phyloP scores from a whole-genome alignment of 2,329 filamentous ascomycete species.

The Fusarium xylarioides region DNA sequence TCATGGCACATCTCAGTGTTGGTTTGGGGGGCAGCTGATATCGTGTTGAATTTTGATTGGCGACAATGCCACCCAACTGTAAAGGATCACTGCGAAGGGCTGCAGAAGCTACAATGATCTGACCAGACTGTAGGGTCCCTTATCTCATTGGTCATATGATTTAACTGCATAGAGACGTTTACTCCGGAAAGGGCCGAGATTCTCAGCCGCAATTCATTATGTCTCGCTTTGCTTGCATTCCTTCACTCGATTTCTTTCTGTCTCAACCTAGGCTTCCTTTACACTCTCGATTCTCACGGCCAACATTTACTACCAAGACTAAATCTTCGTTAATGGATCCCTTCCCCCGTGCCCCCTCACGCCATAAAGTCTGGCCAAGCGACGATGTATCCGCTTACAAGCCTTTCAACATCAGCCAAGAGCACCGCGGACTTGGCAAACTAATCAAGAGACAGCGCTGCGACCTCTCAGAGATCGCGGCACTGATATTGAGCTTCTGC shows the following conservation, averaged over 20 bases:
- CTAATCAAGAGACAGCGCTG: background rate
- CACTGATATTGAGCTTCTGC: background rate
- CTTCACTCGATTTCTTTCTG: rapidly evolving
- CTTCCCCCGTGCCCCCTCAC: background rate
- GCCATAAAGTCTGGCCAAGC: background rate
- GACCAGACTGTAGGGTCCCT: rapidly evolving
- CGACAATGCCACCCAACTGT: rapidly evolving
- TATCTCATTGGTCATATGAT: rapidly evolving
- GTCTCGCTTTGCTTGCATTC: rapidly evolving
- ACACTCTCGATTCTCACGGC: rapidly evolving
- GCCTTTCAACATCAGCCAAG: background rate
- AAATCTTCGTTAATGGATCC: rapidly evolving
- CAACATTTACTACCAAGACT: background rate
- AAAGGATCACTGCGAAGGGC: background rate
- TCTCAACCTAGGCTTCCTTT: background rate
- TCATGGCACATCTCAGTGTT: background rate
- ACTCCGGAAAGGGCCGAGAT: rapidly evolving
- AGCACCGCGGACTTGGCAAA: background rate
- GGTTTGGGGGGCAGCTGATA: background rate
- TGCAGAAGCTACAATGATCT: background rate
- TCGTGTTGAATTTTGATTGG: background rate
- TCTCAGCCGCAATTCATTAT: background rate
- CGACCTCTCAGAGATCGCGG: background rate
- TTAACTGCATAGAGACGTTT: rapidly evolving
- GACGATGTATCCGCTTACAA: background rate